phyloP scores from a whole-genome alignment of 306 rosid genomes.

The Coriaria nepalensis region DNA sequence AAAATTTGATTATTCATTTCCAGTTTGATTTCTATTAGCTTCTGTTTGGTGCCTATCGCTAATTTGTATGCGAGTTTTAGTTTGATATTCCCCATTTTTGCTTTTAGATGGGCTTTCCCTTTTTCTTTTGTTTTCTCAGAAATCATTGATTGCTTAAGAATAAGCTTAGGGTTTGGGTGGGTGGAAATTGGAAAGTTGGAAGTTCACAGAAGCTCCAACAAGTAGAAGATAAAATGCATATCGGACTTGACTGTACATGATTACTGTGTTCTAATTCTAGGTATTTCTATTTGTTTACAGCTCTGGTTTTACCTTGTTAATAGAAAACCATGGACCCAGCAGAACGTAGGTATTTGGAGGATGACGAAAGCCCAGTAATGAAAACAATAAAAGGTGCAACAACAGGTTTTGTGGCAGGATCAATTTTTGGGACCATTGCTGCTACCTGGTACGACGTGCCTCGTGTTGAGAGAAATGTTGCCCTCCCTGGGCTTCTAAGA shows the following conservation, averaged over 20 bases:
- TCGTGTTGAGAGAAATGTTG: conserved; percentile 92
- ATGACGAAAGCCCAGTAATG: conserved; percentile 52
- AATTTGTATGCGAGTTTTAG: not conserved
- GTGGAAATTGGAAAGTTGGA: not conserved
- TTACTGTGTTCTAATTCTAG: no score
- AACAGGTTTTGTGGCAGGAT: conserved; percentile 66
- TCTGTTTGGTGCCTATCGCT: no score
- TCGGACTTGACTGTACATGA: no score
- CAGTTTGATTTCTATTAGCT: no score
- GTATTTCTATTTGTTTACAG: no score
- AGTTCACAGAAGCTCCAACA: no score
- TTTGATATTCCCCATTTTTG: not conserved
- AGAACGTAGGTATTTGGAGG: conserved; percentile 89
- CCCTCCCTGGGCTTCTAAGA: conserved; percentile 84
- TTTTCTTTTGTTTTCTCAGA: not conserved
- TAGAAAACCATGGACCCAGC: conserved; percentile 46
- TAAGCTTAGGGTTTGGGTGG: not conserved
- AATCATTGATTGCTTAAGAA: not conserved
- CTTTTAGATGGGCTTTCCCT: no score
- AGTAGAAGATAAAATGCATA: no score
- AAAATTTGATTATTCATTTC: no score
- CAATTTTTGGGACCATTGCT: conserved; percentile 73
- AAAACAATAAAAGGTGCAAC: conserved; percentile 85
- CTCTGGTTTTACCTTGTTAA: no score
- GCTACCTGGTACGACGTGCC: conserved; percentile 95